Base-by-base conservation (phyloP, 805 yeast genomes). In the Wickerhamiella azyma region DNA sequence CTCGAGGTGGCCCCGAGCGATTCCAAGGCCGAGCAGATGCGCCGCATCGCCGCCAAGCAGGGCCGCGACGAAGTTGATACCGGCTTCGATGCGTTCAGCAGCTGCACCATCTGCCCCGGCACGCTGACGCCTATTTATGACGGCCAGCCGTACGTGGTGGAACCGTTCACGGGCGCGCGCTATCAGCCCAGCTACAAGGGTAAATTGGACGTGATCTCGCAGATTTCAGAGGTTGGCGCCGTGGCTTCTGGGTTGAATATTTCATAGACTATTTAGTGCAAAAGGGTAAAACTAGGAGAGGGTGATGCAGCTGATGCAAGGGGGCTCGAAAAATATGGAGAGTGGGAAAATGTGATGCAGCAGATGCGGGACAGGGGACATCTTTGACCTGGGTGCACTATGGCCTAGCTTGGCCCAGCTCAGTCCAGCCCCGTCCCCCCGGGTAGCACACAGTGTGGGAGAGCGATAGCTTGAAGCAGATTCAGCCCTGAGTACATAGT, bases 11-110 rank as follows among this genome's bases (percentile, higher is more conserved):
- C 77, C 48, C 55, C 81, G 1, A 61, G 75, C 14, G 96, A 96
- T 14, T 71, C 86, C 40, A 56, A 58, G 2, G 80, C 86, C 63
- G 96, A 86, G 46, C 85, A 81, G 63, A 96, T 96, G 5, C 76
- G 72, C 51, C 85, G 83, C 66, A 74, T 88, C 55, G 85, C 84
- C 66, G 70, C 77, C 19, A 79, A 76, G 57, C 78, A 96, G 11
- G 96, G 88, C 55, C 76, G 78, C 45, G 97, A 94, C 66, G 86
- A 92, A 2, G 70, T 88, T 51, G 92, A 85, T 59, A 76, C 88
- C 55, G 94, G 89, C 60, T 92, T 86, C 60, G 96, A 92, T 61
- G 94, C 88, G 46, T 82, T 78, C 61, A 89, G 94, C 2, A 86
- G 83, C 48, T 88, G 88, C 62, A 92, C 82, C 43, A 79, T 92